These are phyloP conservation scores for Adansonia grandidieri DNA, from an alignment of 441 rosid genomes.

Conservation along the genomic window DNA sequence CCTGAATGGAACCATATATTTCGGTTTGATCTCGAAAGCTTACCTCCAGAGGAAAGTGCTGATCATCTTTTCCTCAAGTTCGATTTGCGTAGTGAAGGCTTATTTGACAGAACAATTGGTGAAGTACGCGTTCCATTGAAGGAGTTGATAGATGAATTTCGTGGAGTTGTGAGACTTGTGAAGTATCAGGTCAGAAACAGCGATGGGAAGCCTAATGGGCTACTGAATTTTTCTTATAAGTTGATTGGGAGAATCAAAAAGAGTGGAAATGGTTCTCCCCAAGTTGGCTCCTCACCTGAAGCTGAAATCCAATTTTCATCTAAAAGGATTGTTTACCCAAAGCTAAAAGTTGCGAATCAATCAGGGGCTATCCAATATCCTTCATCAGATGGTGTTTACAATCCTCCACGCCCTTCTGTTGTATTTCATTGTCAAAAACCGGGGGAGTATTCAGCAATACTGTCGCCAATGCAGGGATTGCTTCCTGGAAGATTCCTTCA, in stretches of 20 bases:
- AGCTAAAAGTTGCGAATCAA: slow-evolving; percentile 2
- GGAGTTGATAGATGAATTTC: slow-evolving; percentile 47
- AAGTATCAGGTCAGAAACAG: slow-evolving; percentile 43
- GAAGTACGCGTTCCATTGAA: slow-evolving; percentile 41
- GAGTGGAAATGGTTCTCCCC: neutral
- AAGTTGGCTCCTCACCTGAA: neutral
- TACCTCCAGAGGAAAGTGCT: neutral
- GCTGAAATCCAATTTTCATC: neutral
- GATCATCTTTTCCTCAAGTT: slow-evolving; percentile 38
- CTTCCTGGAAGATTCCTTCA: slow-evolving; percentile 4
- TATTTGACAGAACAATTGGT: slow-evolving; percentile 42
- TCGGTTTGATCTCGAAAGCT: slow-evolving; percentile 38
- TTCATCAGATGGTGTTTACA: neutral
- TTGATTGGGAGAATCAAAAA: slow-evolving; percentile 22
- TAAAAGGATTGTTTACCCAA: slow-evolving; percentile 27
- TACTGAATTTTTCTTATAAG: slow-evolving; percentile 44
- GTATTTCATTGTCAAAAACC: slow-evolving; percentile 6
- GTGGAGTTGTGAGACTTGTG: slow-evolving; percentile 36
- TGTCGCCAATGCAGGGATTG: neutral
- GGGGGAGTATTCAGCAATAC: neutral
- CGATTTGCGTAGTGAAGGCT: slow-evolving; percentile 38
- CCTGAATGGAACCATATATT: slow-evolving; percentile 55
- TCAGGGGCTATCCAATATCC: slow-evolving; percentile 26
- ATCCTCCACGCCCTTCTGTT: neutral
- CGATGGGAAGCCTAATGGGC: slow-evolving; percentile 49